phyloP scores from a whole-genome alignment of 2,329 filamentous ascomycete genomes.

The Pseudofabraea citricarpa region DNA sequence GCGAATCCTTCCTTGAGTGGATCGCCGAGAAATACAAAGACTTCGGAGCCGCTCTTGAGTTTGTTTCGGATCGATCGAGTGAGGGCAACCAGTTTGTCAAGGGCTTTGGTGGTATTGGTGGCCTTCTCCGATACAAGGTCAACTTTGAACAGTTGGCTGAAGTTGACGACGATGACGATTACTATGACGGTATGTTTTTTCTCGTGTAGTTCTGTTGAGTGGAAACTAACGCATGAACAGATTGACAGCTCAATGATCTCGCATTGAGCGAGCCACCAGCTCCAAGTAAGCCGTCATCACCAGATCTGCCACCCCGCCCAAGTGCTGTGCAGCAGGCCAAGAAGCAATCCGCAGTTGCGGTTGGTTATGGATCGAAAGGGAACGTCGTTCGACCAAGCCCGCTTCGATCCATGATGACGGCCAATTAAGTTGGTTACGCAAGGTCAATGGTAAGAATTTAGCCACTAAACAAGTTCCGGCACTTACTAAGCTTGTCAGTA shows the following conservation, averaged over 20 bases:
- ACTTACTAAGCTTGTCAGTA: too few relatives aligned
- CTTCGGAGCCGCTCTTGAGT: constrained; percentile 92
- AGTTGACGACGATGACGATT: constrained; percentile 85
- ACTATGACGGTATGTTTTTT: constrained; percentile 61
- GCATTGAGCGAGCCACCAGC: constrained; percentile 78
- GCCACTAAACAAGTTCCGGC: too few relatives aligned
- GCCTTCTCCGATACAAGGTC: constrained; percentile 97
- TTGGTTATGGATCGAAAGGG: constrained; percentile 29
- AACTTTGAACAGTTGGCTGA: constrained; percentile 99
- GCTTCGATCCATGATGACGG: constrained; percentile 63
- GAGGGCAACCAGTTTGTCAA: constrained; percentile 99
- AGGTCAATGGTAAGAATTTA: constrained; percentile 19
- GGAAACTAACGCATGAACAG: constrained; percentile 32
- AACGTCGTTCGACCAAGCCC: constrained; percentile 56
- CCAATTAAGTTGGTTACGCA: constrained; percentile 27
- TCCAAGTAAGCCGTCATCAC: constrained; percentile 50
- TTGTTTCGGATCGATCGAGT: constrained; percentile 94
- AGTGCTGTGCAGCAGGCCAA: constrained; percentile 38
- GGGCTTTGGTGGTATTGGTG: constrained; percentile 97
- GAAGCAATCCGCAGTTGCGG: constrained; percentile 31
- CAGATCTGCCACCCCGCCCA: constrained; percentile 37
- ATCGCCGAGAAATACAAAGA: constrained; percentile 98
- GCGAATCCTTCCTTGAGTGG: constrained; percentile 97
- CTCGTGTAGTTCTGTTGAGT: neutral
- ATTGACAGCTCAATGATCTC: constrained; percentile 91